A percentile compares a stretch with the other conserved stretches of the same genome.
These are phyloP conservation scores for Microsporum ferrugineum DNA, from an alignment of 2,329 filamentous ascomycete species.

Conservation along the genomic window DNA sequence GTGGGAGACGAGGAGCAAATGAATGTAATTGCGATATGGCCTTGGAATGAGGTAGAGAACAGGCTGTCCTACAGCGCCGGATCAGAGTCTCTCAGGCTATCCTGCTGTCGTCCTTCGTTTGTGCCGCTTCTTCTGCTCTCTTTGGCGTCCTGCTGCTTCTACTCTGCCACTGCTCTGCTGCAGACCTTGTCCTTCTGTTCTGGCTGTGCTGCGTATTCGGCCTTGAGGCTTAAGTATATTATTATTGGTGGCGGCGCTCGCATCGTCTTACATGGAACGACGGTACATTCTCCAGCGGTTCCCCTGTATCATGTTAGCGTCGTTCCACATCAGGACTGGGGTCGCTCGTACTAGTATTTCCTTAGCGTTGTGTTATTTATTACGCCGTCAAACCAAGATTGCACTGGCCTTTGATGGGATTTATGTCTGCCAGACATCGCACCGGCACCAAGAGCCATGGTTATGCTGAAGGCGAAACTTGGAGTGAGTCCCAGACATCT, in stretches of 20 bases:
- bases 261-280: conserved; percentile 2
- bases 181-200: background rate
- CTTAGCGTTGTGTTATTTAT: background rate
- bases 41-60: background rate
- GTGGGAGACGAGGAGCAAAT: background rate
- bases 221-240: conserved; percentile 6
- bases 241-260: conserved; percentile 4
- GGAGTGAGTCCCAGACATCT: background rate
- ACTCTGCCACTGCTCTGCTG: background rate
- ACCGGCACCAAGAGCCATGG: background rate
- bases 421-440: background rate
- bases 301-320: conserved; percentile 5
- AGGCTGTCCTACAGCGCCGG: background rate
- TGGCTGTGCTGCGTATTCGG: conserved; percentile 2
- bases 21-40: conserved; percentile 2
- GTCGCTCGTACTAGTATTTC: conserved; percentile 4
- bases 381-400: background rate
- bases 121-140: background rate
- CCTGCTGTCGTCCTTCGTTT: background rate
- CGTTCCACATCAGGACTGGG: background rate
- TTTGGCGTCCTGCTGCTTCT: background rate
- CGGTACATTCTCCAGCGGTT: conserved; percentile 2
- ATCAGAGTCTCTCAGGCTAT: background rate
- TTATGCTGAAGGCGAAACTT: background rate
- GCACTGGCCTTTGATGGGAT: background rate